Percentiles rank a stretch among this genome's conserved stretches.
Conservation (phyloP, 306 rosid genomes). For the Rosa multiflora region DNA sequence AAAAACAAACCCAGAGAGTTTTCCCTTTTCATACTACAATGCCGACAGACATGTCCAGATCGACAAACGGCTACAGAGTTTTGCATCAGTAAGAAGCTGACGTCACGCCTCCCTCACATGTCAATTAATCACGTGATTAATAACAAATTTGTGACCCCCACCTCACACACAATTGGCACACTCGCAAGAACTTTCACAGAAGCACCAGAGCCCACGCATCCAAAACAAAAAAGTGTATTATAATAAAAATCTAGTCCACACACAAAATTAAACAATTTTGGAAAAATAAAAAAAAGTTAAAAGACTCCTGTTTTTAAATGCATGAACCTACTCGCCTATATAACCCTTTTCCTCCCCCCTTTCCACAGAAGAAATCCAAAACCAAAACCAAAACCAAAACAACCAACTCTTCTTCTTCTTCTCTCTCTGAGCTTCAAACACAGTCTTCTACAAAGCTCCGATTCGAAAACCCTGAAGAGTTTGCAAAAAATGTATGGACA, state of each 20-base stretch:
- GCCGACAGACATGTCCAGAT: background rate
- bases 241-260: background rate
- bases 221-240: background rate
- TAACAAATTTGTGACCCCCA: conserved; percentile 14
- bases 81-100: conserved; percentile 32
- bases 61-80: background rate
- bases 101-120: conserved; percentile 18
- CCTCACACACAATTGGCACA: conserved; percentile 33
- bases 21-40: background rate
- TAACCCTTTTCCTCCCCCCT: conserved; percentile 16
- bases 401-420: background rate
- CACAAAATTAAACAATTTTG: background rate
- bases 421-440: background rate
- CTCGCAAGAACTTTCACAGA: conserved; percentile 47
- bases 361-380: background rate
- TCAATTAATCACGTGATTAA: conserved; percentile 52
- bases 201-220: conserved; percentile 7
- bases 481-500: conserved; percentile 29
- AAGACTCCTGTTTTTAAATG: background rate
- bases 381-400: conserved; percentile 15
- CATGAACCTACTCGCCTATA: conserved; percentile 63
- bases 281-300: background rate
- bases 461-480: background rate
- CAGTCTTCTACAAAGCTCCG: background rate
- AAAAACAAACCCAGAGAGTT: too few relatives aligned